These are phyloP conservation scores for Sarocladium brachiariae DNA, from an alignment of 2,329 filamentous ascomycete species.

Conservation along the genomic window DNA sequence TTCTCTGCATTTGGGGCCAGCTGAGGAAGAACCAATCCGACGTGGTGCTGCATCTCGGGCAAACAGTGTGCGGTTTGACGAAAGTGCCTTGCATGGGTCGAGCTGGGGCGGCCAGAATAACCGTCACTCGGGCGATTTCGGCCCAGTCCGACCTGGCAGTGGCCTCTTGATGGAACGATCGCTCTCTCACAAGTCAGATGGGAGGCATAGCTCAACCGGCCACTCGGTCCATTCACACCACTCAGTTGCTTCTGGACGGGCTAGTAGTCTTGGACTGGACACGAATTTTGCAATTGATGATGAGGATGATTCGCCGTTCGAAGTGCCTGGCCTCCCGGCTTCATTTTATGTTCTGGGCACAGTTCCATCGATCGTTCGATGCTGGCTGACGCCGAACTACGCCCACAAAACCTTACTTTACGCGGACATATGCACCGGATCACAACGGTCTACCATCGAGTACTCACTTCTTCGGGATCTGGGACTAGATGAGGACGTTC, in stretches of 20 bases:
- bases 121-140: constrained; percentile 77
- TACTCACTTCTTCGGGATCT: constrained; percentile 68
- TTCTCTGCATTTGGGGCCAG: constrained; percentile 70
- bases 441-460: constrained; percentile 79
- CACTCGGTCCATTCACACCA: constrained; percentile 63
- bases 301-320: constrained; percentile 62
- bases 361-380: constrained; percentile 89
- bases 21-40: constrained; percentile 78
- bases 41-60: constrained; percentile 84
- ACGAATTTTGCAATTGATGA: constrained; percentile 55
- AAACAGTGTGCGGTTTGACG: constrained; percentile 96
- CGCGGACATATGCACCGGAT: constrained; percentile 86
- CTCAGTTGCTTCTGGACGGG: constrained; percentile 70
- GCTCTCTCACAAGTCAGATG: constrained; percentile 91
- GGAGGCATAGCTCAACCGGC: constrained; percentile 86
- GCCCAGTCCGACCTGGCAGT: constrained; percentile 68
- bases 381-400: constrained; percentile 88
- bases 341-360: constrained; percentile 80
- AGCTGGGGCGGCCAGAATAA: constrained; percentile 74
- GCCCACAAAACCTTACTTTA: constrained; percentile 85
- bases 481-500: constrained; percentile 59
- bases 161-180: constrained; percentile 87
- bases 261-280: constrained; percentile 83
- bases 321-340: constrained; percentile 69
- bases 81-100: constrained; percentile 83